A percentile compares a stretch with the other conserved stretches of the same genome.
Evolutionary conservation across 2,329 filamentous ascomycete genomes (phyloP).

Genomic region (Ophiostoma perfectum): DNA sequence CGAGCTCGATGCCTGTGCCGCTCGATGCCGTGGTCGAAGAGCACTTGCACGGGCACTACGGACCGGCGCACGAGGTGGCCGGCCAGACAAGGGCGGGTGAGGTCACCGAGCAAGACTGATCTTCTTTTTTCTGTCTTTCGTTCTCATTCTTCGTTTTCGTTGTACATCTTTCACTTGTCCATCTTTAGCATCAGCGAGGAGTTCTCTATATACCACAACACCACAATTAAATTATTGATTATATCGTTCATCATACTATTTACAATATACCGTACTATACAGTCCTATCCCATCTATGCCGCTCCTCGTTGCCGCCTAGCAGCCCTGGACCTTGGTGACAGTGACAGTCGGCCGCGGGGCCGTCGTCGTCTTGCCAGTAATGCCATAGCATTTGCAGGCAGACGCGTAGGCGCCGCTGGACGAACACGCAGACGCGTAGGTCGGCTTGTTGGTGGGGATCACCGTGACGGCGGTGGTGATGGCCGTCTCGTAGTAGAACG

Average conservation of each 20-base stretch:
- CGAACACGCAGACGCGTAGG: slow-evolving; percentile 39
- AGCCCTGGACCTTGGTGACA: slow-evolving; percentile 36
- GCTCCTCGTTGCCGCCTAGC: background rate
- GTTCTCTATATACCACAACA: background rate
- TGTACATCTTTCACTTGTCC: background rate
- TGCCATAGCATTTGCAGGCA: slow-evolving; percentile 43
- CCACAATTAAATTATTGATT: background rate
- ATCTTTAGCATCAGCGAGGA: background rate
- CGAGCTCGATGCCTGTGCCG: background rate
- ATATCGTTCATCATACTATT: background rate
- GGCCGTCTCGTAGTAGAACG: slow-evolving; percentile 1
- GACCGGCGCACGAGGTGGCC: slow-evolving; percentile 36
- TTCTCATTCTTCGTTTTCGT: background rate
- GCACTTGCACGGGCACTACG: slow-evolving; percentile 44
- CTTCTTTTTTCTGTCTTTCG: background rate
- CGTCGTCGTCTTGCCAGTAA: slow-evolving; percentile 38
- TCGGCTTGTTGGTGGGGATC: slow-evolving; percentile 34
- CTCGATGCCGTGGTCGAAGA: slow-evolving; percentile 42
- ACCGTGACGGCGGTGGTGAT: slow-evolving; percentile 39
- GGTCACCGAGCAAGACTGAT: too few relatives aligned
- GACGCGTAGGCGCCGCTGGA: slow-evolving; percentile 36
- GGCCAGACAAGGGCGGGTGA: slow-evolving; percentile 39
- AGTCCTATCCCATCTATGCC: too few relatives aligned
- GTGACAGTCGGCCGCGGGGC: slow-evolving; percentile 38
- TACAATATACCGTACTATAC: background rate